Evolutionary conservation across 129 eudicot genomes (phyloP), one percentile per base, ranked within the genome.

Genomic region (Arctium minus): DNA sequence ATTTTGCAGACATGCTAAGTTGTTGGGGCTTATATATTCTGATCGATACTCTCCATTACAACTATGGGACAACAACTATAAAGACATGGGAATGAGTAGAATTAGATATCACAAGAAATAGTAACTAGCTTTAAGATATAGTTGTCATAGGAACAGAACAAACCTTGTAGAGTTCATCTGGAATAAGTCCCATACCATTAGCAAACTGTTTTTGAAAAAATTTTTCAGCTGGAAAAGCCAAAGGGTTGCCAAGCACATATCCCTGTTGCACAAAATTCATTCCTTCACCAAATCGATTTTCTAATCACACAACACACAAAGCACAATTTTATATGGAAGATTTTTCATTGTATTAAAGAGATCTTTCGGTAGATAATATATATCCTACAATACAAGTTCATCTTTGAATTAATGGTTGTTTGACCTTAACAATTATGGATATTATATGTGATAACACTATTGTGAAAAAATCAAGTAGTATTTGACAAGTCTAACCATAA

Each of bases 121-220:
- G 11, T 3, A 33, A 33, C 36, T 33, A 33, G 2, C 36, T 64
- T 15, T n/a, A 33, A 6, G 15, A 27, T 1, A 22, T 38, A 1
- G 10, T 11, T n/a, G 39, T 42, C 27, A n/a, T 29, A 67, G 2
- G 0, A 18, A 0, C 5, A 8, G 1, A 56, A 65, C 67, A 11
- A 50, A 89, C 92, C 90, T 87, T 81, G 17, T 75, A 87, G 29
- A 89, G 84, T 80, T 86, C 89, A 60, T 89, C 82, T 6, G 90
- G 74, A 53, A 89, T 82, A 8, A 85, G 78, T 53, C 92, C 92
- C 90, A 89, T 85, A 6, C 88, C 85, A 82, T 87, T 87, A 32
- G 87, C 83, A 76, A 71, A 82, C 5, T 60, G 62, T 40, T 84
- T 72, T 12, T 11, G 8, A 70, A 60, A 72, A 27, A 71, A 81